Percentiles rank a stretch among this genome's conserved stretches.
Evolutionary conservation across 2,329 filamentous ascomycete genomes (phyloP).

Genomic region (Arthrobotrys pseudoclavata): DNA sequence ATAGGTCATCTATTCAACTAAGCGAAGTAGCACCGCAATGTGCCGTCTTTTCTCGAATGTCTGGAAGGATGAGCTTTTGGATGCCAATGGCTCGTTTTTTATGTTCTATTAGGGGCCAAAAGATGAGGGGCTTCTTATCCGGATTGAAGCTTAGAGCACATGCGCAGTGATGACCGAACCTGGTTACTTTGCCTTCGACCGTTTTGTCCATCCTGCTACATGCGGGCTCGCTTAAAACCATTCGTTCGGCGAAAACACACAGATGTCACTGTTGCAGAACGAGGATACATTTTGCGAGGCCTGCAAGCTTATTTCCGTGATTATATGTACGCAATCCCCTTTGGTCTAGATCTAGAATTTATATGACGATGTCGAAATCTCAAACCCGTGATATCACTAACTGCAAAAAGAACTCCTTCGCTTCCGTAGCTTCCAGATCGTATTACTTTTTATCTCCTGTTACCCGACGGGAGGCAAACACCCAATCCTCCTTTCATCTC

Average conservation of each 20-base stretch:
- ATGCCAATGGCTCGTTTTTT: not conserved
- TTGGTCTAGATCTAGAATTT: not conserved
- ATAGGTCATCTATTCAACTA: constrained; percentile 21
- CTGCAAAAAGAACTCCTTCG: constrained; percentile 26
- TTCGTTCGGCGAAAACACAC: not conserved
- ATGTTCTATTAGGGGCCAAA: not conserved
- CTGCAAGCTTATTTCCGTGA: constrained; percentile 23
- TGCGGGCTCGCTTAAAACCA: constrained; percentile 42
- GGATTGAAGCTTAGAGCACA: not conserved
- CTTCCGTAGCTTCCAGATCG: constrained; percentile 16
- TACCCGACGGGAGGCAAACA: constrained; percentile 22
- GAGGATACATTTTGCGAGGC: constrained; percentile 56
- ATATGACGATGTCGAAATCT: not conserved
- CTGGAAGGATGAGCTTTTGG: constrained; percentile 3
- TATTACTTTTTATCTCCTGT: constrained; percentile 13
- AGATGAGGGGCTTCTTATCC: constrained; percentile 19
- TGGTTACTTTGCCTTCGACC: constrained; percentile 1
- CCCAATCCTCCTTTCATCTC: constrained; percentile 16
- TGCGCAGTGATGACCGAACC: constrained; percentile 2
- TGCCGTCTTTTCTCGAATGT: constrained; percentile 29
- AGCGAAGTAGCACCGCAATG: constrained; percentile 41
- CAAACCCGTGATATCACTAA: not conserved
- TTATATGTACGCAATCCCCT: constrained; percentile 11
- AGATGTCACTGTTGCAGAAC: constrained; percentile 37
- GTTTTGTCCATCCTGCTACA: not conserved